A percentile compares a stretch with the other conserved stretches of the same genome.
These are phyloP conservation scores for Chlorencoelia australis DNA, from an alignment of 2,329 filamentous ascomycete genomes.

Conservation along the genomic window DNA sequence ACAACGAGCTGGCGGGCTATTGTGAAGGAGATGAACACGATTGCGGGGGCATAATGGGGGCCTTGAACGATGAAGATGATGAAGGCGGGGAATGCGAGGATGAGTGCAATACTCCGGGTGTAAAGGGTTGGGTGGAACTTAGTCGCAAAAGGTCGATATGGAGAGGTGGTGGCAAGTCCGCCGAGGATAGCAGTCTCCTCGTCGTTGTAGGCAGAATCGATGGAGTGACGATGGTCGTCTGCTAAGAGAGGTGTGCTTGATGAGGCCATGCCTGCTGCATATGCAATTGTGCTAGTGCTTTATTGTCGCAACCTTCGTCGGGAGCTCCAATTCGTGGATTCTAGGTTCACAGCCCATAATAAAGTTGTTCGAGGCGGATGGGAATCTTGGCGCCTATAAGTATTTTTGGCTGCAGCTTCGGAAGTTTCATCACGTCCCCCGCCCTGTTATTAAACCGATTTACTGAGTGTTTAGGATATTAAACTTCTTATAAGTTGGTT, in stretches of 20 bases:
- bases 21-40: slow-evolving; percentile 16
- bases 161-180: slow-evolving; percentile 10
- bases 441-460: no score
- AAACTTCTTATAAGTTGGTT: no score
- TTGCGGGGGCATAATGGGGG: slow-evolving; percentile 5
- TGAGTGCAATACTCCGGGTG: slow-evolving; percentile 6
- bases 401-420: no score
- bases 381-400: no score
- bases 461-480: no score
- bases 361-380: no score
- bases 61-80: slow-evolving; percentile 14
- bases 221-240: slow-evolving; percentile 5
- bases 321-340: no score
- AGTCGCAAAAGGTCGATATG: slow-evolving; percentile 13
- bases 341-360: no score
- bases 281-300: no score
- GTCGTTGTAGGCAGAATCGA: slow-evolving; percentile 5
- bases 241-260: slow-evolving; percentile 12
- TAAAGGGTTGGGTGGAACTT: slow-evolving; percentile 11
- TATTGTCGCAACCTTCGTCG: no score
- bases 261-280: no score
- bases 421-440: no score
- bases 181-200: slow-evolving; percentile 9
- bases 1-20: slow-evolving; percentile 13
- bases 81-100: slow-evolving; percentile 13